These are phyloP conservation scores for Elsinoe fawcettii DNA, from an alignment of 2,329 filamentous ascomycete genomes.

Conservation along the genomic window DNA sequence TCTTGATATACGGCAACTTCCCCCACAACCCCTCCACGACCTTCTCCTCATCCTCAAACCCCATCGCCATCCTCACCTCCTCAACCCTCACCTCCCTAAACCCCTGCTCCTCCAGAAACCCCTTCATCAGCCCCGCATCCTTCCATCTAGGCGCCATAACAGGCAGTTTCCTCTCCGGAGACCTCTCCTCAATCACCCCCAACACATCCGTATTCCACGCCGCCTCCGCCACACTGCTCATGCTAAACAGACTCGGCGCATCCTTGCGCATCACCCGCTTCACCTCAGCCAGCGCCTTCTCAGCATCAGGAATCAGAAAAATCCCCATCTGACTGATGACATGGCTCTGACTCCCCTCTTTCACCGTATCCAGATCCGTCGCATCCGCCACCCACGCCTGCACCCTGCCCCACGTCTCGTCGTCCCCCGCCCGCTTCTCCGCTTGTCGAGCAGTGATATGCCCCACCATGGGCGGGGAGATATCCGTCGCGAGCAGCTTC, in stretches of 20 bases:
- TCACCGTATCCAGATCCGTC: background rate
- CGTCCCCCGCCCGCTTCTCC: background rate
- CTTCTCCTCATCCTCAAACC: background rate
- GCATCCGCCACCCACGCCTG: slow-evolving; percentile 5
- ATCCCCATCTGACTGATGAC: slow-evolving; percentile 14
- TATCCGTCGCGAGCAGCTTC: slow-evolving; percentile 8
- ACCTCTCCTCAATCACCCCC: background rate
- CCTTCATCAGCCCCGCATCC: background rate
- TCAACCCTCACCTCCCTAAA: background rate
- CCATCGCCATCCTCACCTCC: slow-evolving; percentile 4
- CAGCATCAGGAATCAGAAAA: slow-evolving; percentile 7
- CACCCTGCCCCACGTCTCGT: background rate
- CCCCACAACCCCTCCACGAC: slow-evolving; percentile 3
- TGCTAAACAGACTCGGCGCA: background rate
- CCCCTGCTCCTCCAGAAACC: background rate
- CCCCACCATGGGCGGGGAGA: slow-evolving; percentile 7
- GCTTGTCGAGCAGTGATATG: slow-evolving; percentile 2
- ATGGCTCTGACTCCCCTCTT: background rate
- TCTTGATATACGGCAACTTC: slow-evolving; percentile 5
- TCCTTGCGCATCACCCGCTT: background rate
- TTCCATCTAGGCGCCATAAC: background rate
- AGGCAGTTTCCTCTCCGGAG: background rate
- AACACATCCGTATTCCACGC: slow-evolving; percentile 10
- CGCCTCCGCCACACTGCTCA: background rate
- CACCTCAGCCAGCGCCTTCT: background rate